Conservation (phyloP, 2,329 filamentous ascomycete genomes). For the Atkinsonella hypoxylon region DNA sequence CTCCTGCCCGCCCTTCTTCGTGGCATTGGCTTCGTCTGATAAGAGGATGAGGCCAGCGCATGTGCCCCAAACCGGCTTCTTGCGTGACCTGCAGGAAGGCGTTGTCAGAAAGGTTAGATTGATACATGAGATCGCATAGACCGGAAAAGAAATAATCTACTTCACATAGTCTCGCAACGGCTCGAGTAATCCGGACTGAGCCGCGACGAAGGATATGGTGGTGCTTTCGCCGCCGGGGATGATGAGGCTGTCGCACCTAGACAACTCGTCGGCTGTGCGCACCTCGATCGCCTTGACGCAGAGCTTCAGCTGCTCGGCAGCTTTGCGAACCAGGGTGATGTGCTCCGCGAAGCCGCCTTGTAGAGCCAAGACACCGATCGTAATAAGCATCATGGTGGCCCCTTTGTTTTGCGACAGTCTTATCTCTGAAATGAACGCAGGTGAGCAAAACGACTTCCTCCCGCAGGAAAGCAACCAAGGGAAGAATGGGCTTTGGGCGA, state of each 20-base stretch:
- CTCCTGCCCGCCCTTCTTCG: constrained; percentile 85
- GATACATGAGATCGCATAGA: background rate
- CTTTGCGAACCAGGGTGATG: constrained; percentile 59
- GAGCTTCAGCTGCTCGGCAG: constrained; percentile 38
- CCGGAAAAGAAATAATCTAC: constrained; percentile 32
- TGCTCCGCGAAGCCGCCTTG: constrained; percentile 94
- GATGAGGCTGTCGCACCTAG: constrained; percentile 67
- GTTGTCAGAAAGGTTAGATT: background rate
- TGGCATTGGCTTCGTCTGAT: constrained; percentile 74
- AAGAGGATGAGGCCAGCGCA: constrained; percentile 91
- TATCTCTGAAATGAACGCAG: no score
- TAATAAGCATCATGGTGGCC: constrained; percentile 24
- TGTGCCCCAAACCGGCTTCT: constrained; percentile 87
- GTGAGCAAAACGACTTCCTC: no score
- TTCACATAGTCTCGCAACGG: constrained; percentile 85
- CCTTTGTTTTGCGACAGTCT: background rate
- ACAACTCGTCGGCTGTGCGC: constrained; percentile 60
- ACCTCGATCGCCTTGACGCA: constrained; percentile 63
- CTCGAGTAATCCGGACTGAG: constrained; percentile 68
- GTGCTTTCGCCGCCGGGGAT: constrained; percentile 94
- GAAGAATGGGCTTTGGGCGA: no score
- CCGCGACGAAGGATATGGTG: constrained; percentile 79
- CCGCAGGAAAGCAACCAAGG: no score
- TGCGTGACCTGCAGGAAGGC: constrained; percentile 42
- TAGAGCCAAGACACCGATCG: constrained; percentile 56